These are phyloP conservation scores for Debaryomyces maramus DNA, from an alignment of 805 yeast species.

Conservation along the genomic window DNA sequence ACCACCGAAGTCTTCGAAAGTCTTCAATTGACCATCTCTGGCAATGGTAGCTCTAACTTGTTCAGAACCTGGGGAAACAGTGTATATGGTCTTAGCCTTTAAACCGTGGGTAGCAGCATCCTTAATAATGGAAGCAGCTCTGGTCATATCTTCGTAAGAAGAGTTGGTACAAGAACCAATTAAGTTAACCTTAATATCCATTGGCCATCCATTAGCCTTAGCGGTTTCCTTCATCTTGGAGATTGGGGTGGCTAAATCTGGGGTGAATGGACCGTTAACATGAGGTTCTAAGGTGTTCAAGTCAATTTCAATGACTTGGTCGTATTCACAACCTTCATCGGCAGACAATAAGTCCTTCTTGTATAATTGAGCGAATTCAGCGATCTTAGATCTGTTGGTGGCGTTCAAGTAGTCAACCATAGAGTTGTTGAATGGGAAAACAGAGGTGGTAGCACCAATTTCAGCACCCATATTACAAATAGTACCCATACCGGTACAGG, in stretches of 20 bases:
- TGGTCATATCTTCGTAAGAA: constrained; percentile 96
- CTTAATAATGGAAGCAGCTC: constrained; percentile 88
- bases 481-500: constrained; percentile 99
- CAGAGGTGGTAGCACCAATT: constrained; percentile 97
- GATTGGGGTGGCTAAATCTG: constrained; percentile 95
- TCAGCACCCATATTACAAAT: constrained; percentile 99
- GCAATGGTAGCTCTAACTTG: constrained; percentile 98
- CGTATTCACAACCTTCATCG: constrained; percentile 92
- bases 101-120: constrained; percentile 92
- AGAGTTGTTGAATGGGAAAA: constrained; percentile 93
- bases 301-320: constrained; percentile 88
- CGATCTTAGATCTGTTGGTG: constrained; percentile 82
- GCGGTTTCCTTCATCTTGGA: constrained; percentile 85
- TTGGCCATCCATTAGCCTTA: constrained; percentile 86
- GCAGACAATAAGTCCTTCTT: constrained; percentile 68
- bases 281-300: constrained; percentile 89
- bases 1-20: constrained; percentile 91
- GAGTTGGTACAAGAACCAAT: constrained; percentile 99
- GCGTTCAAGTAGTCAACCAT: constrained; percentile 85
- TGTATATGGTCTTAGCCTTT: constrained; percentile 86
- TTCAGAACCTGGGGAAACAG: constrained; percentile 97
- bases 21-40: constrained; percentile 88
- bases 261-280: constrained; percentile 97
- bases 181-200: constrained; percentile 87
- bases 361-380: constrained; percentile 74